Evolutionary conservation across 163 green algal species (phyloP), one percentile per base, ranked within the genome.

Genomic region (Prototheca wickerhamii): DNA sequence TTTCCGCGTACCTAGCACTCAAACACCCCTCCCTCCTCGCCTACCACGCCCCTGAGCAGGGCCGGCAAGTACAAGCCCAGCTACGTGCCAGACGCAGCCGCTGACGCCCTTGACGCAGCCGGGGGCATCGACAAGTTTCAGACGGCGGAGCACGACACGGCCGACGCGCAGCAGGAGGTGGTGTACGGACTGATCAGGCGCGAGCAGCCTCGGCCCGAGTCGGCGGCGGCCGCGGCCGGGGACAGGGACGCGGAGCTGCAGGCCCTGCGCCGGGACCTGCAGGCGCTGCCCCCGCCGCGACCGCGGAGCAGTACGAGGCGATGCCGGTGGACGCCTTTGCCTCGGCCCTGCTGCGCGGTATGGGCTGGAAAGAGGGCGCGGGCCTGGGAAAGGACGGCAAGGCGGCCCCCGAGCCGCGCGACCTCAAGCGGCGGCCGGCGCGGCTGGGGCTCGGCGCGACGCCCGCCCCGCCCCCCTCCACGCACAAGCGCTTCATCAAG

Each of bases 241-340:
- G 17, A 21, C 30, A 29, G 37, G 12, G 63, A 63, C 23, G 20
- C 28, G 7, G 67, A 69, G 25, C 50, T 62, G 20, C 17, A 52
- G 32, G 10, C n/a, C 32, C 43, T 73, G 37, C 33, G 29, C 3
- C 25, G 59, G 21, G 68, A 80, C 46, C 52, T 80, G 51, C 29
- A 44, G 0, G 21, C n/a, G 8, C 58, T 80, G 34, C 73, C 73
- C 7, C 49, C 4, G 68, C 64, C 46, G 65, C 76, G 3, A 68
- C 33, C 2, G 18, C 73, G 30, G 76, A 93, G 52, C 83, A 76
- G 4, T 98, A 98, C 62, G 88, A 96, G 31, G 68, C 67, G 26
- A 94, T 97, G 84, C 93, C 93, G 3, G 82, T 99, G 18, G 91
- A 97, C 67, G 76, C 88, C 44, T 99, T 99, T 82, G 93, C 90